Conservation (phyloP, 2,329 filamentous ascomycete species). For the Neofusicoccum parvum region DNA sequence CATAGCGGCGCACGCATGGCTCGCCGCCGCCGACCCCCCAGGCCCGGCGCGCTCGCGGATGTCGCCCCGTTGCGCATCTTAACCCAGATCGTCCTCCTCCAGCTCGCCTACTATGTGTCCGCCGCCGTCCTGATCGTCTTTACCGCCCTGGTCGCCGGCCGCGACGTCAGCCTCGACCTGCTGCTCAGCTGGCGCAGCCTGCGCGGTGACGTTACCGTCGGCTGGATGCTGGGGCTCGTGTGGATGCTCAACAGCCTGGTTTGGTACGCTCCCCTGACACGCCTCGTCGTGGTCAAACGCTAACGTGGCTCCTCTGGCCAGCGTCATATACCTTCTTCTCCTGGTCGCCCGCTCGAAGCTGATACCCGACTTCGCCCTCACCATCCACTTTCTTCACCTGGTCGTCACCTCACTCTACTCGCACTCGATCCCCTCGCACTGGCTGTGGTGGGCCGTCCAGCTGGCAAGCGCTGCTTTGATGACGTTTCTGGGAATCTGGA, state of each 20-base stretch:
- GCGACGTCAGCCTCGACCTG: conserved; percentile 59
- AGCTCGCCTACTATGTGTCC: conserved; percentile 65
- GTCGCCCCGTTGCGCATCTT: conserved; percentile 69
- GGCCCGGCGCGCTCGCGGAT: conserved; percentile 66
- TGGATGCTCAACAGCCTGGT: conserved; percentile 68
- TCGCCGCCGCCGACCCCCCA: conserved; percentile 62
- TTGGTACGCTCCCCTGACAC: conserved; percentile 53
- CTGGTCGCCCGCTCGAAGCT: conserved; percentile 89
- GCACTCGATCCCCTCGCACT: conserved; percentile 71
- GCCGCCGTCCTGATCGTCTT: conserved; percentile 67
- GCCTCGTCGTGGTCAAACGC: background rate
- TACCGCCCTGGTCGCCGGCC: conserved; percentile 66
- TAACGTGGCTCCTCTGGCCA: conserved; percentile 42
- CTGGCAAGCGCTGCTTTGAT: conserved; percentile 63
- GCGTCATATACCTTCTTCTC: conserved; percentile 79
- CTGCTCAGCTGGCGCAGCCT: conserved; percentile 66
- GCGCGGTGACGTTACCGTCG: conserved; percentile 67
- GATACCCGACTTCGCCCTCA: conserved; percentile 90
- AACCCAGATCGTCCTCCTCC: conserved; percentile 66
- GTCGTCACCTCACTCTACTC: conserved; percentile 78
- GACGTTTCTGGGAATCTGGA: conserved; percentile 80
- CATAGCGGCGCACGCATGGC: conserved; percentile 43
- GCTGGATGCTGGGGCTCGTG: conserved; percentile 69
- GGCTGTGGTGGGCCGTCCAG: conserved; percentile 84
- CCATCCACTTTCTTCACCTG: conserved; percentile 82